phyloP scores from a whole-genome alignment of 148 eudicot genomes.

The Salicornia ramosissima region DNA sequence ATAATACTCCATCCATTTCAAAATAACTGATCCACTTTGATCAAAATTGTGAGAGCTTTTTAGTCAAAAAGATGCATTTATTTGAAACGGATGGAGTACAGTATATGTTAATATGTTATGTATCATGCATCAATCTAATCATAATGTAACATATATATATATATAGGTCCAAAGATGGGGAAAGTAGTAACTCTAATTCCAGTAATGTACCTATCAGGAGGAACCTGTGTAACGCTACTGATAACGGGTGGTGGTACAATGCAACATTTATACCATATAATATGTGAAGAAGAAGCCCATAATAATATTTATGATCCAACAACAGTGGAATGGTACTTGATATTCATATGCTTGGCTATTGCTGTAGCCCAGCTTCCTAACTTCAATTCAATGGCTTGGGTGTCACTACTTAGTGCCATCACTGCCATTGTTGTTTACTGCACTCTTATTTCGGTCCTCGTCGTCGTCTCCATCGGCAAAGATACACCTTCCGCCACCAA shows the following conservation, averaged over 20 bases:
- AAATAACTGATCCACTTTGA: too few species aligned
- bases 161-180: constrained; percentile 49
- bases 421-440: constrained; percentile 37
- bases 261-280: constrained; percentile 31
- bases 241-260: constrained; percentile 45
- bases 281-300: constrained; percentile 37
- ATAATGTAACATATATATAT: neutral
- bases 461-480: constrained; percentile 26
- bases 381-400: constrained; percentile 47
- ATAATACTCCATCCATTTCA: too few species aligned
- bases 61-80: too few species aligned
- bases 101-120: too few species aligned
- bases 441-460: constrained; percentile 36
- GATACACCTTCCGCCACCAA: neutral
- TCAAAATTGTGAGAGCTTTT: too few species aligned
- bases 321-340: constrained; percentile 46
- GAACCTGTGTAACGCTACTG: constrained; percentile 42
- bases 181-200: constrained; percentile 51
- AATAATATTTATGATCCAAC: constrained; percentile 14
- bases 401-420: constrained; percentile 44
- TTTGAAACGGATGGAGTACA: too few species aligned
- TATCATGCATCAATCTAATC: too few species aligned
- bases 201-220: constrained; percentile 63
- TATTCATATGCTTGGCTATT: constrained; percentile 44
- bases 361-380: constrained; percentile 46